phyloP scores from a whole-genome alignment of 495 filamentous ascomycete species.

The Lophiostoma macrostomum region DNA sequence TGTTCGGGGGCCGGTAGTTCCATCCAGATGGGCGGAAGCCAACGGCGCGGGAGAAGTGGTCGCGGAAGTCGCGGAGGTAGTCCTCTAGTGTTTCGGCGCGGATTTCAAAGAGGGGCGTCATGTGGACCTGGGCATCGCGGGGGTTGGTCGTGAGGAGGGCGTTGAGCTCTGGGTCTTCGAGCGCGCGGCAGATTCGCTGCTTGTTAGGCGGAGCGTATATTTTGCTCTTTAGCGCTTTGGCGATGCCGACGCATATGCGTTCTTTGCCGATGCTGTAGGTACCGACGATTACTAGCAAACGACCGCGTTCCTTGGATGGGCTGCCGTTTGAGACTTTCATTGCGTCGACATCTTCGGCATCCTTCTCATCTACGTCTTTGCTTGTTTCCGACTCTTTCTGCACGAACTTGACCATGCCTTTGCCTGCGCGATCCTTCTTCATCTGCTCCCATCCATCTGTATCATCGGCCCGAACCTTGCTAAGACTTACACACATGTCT shows the following conservation, averaged over 20 bases:
- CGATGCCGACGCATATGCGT: conserved; percentile 88
- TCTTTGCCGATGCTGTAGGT: conserved; percentile 99
- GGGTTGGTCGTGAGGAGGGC: conserved; percentile 75
- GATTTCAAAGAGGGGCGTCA: conserved; percentile 93
- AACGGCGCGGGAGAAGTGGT: conserved; percentile 79
- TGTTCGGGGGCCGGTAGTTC: conserved; percentile 75
- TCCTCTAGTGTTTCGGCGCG: conserved; percentile 80
- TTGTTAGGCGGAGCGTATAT: conserved; percentile 86
- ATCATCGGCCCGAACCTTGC: conserved; percentile 55
- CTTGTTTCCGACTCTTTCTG: conserved; percentile 38
- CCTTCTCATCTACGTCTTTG: conserved; percentile 35
- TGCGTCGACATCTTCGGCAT: conserved; percentile 37
- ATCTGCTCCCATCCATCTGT: conserved; percentile 50
- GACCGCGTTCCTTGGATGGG: conserved; percentile 46
- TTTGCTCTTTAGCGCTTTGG: conserved; percentile 78
- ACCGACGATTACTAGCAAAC: conserved; percentile 87
- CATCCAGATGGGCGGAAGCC: conserved; percentile 90
- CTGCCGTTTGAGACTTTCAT: conserved; percentile 27
- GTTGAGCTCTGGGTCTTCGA: conserved; percentile 81
- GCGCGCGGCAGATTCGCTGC: conserved; percentile 73
- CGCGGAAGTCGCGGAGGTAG: conserved; percentile 74
- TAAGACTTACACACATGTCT: conserved; percentile 76
- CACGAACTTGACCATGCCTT: conserved; percentile 65
- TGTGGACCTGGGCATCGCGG: conserved; percentile 86
- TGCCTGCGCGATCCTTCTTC: conserved; percentile 49